Evolutionary conservation across 805 yeast species (phyloP).

Genomic region (Pichia cabralensis): DNA sequence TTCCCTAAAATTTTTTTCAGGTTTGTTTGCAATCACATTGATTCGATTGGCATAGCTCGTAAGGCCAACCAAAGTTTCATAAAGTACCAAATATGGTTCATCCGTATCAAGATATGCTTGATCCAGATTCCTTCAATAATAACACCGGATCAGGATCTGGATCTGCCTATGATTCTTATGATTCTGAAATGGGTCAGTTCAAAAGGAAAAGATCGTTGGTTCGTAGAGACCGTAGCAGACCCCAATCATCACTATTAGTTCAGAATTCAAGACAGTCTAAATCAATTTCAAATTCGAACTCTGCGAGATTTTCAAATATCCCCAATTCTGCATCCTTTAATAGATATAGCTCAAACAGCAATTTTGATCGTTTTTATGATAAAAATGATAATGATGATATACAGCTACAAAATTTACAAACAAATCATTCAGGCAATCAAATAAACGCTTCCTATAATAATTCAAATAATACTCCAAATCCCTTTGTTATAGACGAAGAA

Average conservation of each 20-base stretch:
- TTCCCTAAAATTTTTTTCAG: too few relatives aligned
- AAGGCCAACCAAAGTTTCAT: too few relatives aligned
- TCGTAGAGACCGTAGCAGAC: constrained; percentile 67
- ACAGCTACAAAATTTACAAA: constrained; percentile 1
- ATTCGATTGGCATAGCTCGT: too few relatives aligned
- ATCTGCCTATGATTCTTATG: constrained; percentile 7
- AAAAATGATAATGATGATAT: constrained; percentile 2
- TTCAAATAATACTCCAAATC: not conserved
- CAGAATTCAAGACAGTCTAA: constrained; percentile 4
- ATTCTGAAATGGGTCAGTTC: constrained; percentile 27
- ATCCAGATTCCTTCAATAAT: not conserved
- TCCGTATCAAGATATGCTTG: not conserved
- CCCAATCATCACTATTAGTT: constrained; percentile 3
- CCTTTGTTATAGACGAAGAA: not conserved
- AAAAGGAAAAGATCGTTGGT: constrained; percentile 62
- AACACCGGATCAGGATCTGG: not conserved
- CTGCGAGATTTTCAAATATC: constrained; percentile 3
- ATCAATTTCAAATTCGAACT: not conserved
- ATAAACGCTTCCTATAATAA: too few relatives aligned
- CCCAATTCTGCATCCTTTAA: too few relatives aligned
- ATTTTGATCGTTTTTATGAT: not conserved
- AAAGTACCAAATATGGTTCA: too few relatives aligned
- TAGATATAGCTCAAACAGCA: too few relatives aligned
- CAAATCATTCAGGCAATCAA: too few relatives aligned
- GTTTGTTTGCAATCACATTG: too few relatives aligned